phyloP scores from a whole-genome alignment of 2,329 filamentous ascomycete genomes.

The Nothophoma quercina region DNA sequence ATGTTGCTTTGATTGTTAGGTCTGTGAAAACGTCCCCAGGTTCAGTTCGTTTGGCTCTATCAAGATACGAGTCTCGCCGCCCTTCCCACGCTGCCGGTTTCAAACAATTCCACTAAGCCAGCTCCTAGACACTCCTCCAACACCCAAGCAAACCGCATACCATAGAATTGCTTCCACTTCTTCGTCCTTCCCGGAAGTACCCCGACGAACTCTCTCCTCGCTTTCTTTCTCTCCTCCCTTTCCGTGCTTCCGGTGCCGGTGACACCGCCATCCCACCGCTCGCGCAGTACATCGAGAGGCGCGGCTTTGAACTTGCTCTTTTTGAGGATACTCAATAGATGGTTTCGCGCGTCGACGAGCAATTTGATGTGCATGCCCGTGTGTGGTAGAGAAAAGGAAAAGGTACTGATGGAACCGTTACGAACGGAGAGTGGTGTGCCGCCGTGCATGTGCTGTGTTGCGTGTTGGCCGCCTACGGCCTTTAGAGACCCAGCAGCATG shows the following conservation, averaged over 20 bases:
- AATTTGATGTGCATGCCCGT: constrained; percentile 74
- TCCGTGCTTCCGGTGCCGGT: constrained; percentile 55
- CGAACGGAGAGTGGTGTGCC: constrained; percentile 55
- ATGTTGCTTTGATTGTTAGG: no score
- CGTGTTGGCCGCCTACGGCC: constrained; percentile 73
- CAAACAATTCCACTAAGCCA: constrained; percentile 75
- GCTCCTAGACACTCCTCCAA: constrained; percentile 74
- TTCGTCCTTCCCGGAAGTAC: constrained; percentile 68
- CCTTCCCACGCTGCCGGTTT: constrained; percentile 75
- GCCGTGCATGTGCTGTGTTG: constrained; percentile 71
- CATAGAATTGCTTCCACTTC: constrained; percentile 76
- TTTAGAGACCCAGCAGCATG: constrained; percentile 73
- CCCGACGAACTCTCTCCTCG: constrained; percentile 64
- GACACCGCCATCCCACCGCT: constrained; percentile 76
- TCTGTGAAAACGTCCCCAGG: no score
- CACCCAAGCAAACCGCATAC: constrained; percentile 74
- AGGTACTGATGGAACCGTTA: constrained; percentile 36
- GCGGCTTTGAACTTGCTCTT: constrained; percentile 68
- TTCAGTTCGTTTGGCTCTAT: no score
- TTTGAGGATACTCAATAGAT: constrained; percentile 68
- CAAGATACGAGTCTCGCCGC: constrained; percentile 57
- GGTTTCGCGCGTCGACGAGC: constrained; percentile 66
- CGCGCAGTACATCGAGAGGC: constrained; percentile 67
- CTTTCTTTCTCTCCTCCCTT: constrained; percentile 58
- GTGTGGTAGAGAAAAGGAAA: constrained; percentile 69